These are phyloP conservation scores for Talaromyces sp. DNA, from an alignment of 2,329 filamentous ascomycete genomes.

Conservation along the genomic window DNA sequence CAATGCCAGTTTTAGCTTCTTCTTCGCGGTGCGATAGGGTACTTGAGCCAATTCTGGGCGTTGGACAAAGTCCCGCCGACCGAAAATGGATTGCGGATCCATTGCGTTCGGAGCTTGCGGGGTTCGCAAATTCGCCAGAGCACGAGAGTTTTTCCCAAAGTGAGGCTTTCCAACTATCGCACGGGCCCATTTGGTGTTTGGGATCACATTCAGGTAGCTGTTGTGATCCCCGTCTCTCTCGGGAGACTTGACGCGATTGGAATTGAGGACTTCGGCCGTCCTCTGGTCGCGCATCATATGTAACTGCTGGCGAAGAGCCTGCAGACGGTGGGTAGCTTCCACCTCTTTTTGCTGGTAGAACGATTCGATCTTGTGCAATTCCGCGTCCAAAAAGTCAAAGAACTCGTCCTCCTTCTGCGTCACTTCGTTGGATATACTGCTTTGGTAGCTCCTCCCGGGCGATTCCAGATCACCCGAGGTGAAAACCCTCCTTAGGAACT, in stretches of 20 bases:
- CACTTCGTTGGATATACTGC: constrained; percentile 58
- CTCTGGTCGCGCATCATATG: constrained; percentile 88
- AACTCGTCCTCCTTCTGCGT: constrained; percentile 77
- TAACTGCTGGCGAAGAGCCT: constrained; percentile 71
- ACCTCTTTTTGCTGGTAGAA: constrained; percentile 89
- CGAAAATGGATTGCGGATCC: constrained; percentile 21
- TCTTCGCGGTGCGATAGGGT: constrained; percentile 79
- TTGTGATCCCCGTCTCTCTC: constrained; percentile 15
- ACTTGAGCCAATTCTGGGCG: constrained; percentile 54
- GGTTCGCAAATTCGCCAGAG: constrained; percentile 40
- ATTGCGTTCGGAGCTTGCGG: constrained; percentile 30
- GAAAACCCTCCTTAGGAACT: constrained; percentile 36
- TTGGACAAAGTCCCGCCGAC: constrained; percentile 47
- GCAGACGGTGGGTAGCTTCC: constrained; percentile 69
- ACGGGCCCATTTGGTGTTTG: constrained; percentile 28
- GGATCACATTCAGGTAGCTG: constrained; percentile 18
- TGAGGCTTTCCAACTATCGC: constrained; percentile 41
- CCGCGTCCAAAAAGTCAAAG: constrained; percentile 73
- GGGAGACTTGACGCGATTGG: constrained; percentile 23
- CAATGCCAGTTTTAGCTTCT: constrained; percentile 83
- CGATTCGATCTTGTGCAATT: constrained; percentile 83
- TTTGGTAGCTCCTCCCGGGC: constrained; percentile 44
- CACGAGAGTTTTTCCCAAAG: constrained; percentile 53
- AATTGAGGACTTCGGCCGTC: constrained; percentile 61
- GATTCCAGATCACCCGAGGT: constrained; percentile 32